Percentiles rank a stretch among this genome's conserved stretches.
Conservation (phyloP, 345 rosid genomes). For the Capsella bursapastoris region DNA sequence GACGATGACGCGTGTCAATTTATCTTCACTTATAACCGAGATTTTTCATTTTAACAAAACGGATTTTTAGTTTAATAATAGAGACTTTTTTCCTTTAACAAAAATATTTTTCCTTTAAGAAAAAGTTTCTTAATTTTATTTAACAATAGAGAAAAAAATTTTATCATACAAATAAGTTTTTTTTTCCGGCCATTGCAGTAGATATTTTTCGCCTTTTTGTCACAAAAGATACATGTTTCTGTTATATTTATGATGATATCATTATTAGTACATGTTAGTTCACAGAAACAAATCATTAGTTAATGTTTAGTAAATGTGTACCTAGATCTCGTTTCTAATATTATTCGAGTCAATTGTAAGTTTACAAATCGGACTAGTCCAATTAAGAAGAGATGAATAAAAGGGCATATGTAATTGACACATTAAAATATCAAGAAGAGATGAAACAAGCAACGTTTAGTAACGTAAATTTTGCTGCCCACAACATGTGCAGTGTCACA, state of each 20-base stretch:
- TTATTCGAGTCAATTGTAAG: slow-evolving; percentile 2
- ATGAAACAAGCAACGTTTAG: slow-evolving; percentile 29
- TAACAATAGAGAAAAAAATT: too few species aligned
- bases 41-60: too few species aligned
- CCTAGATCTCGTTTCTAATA: slow-evolving; percentile 18
- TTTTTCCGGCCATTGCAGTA: too few species aligned
- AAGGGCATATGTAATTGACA: not conserved
- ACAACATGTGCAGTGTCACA: slow-evolving; percentile 44
- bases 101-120: not conserved
- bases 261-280: not conserved
- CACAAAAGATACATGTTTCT: not conserved
- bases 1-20: not conserved
- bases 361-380: not conserved
- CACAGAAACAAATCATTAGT: not conserved
- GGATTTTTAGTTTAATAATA: too few species aligned
- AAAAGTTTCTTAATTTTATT: too few species aligned
- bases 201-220: not conserved
- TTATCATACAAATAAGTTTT: too few species aligned
- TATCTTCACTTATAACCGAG: not conserved
- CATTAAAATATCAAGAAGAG: slow-evolving; percentile 11
- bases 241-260: not conserved
- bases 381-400: not conserved
- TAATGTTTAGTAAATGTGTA: slow-evolving; percentile 1
- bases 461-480: slow-evolving; percentile 41
- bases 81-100: not conserved